Evolutionary conservation across 2,329 filamentous ascomycete species (phyloP).

Genomic region (Cercospora sesami): DNA sequence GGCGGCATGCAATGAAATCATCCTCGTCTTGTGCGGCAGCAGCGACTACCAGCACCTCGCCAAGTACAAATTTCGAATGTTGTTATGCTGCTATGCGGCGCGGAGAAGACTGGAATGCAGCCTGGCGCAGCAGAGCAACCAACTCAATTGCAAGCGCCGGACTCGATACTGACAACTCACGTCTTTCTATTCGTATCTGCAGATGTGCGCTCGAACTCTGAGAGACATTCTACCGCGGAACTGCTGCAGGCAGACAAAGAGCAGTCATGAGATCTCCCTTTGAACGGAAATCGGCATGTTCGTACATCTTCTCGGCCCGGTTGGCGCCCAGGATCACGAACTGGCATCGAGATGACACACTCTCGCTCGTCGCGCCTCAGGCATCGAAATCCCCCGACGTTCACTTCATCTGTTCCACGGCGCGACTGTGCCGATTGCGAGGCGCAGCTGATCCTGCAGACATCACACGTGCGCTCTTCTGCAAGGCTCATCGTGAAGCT

Average conservation of each 20-base stretch:
- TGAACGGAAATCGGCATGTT: slow-evolving; percentile 7
- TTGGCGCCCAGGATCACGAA: neutral
- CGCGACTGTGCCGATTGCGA: slow-evolving; percentile 3
- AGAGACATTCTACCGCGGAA: neutral
- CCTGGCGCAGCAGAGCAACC: slow-evolving; percentile 5
- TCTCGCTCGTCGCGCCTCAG: neutral
- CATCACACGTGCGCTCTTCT: neutral
- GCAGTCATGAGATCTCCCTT: slow-evolving; percentile 5
- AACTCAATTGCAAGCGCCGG: neutral
- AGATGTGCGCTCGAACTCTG: neutral
- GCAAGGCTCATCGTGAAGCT: slow-evolving; percentile 1
- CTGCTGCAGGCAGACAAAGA: neutral
- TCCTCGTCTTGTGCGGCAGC: neutral
- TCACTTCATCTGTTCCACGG: neutral
- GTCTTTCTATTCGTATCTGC: neutral
- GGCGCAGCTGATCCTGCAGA: slow-evolving; percentile 8
- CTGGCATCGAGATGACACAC: neutral
- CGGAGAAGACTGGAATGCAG: neutral
- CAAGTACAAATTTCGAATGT: neutral
- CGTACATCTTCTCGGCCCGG: neutral
- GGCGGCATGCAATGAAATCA: slow-evolving; percentile 8
- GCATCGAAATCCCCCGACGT: neutral
- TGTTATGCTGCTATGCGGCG: neutral
- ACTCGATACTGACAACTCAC: neutral
- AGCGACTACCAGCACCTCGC: neutral